Percentiles rank a stretch among this genome's conserved stretches.
Conservation (phyloP, 139 green algal species). For the Mesotaenium endlicherianum region DNA sequence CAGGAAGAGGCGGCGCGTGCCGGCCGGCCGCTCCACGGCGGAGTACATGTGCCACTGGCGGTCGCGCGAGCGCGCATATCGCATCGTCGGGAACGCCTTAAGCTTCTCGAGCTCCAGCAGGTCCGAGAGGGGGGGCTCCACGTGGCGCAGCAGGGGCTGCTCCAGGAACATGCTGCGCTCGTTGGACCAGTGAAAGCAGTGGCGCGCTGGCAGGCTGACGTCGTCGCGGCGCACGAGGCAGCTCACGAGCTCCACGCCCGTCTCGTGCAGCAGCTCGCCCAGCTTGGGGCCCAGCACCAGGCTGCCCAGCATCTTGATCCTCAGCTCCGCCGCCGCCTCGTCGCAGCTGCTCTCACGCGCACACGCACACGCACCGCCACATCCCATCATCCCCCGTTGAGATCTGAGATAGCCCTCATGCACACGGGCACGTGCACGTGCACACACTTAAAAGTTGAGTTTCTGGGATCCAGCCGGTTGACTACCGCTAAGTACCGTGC, state of each 20-base stretch:
- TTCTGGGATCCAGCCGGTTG: no score
- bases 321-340: no score
- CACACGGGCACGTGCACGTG: no score
- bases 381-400: no score
- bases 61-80: constrained; percentile 71
- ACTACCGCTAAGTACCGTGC: no score
- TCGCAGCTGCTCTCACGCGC: no score
- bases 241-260: constrained; percentile 9
- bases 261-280: constrained; percentile 6
- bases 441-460: no score
- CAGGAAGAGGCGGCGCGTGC: constrained; percentile 77
- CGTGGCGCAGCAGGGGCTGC: constrained; percentile 38
- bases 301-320: no score
- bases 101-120: constrained; percentile 75
- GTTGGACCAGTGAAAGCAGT: constrained; percentile 32
- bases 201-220: not conserved
- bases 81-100: not conserved
- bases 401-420: no score
- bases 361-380: no score
- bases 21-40: constrained; percentile 58
- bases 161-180: constrained; percentile 4
- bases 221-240: constrained; percentile 16
- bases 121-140: constrained; percentile 64
- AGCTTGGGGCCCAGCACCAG: not conserved
- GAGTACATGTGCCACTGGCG: constrained; percentile 87